Conservation (phyloP, 495 filamentous ascomycete genomes). For the Aspergillus panamensis region DNA sequence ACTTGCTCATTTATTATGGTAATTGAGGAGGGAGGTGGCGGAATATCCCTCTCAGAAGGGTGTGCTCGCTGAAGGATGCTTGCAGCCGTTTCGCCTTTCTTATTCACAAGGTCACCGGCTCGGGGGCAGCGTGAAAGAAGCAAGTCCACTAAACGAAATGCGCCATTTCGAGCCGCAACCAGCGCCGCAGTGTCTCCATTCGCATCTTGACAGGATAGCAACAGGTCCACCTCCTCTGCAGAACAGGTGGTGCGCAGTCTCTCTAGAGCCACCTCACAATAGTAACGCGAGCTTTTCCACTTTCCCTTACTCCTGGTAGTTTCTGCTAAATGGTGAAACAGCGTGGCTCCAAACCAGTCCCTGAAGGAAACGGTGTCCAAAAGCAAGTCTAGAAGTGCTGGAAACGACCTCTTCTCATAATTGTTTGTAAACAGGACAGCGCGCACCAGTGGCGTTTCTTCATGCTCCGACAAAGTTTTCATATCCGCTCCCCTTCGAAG, state of each 20-base stretch:
- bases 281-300: conserved; percentile 81
- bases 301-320: conserved; percentile 76
- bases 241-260: conserved; percentile 67
- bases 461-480: conserved; percentile 65
- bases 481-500: conserved; percentile 67
- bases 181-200: conserved; percentile 87
- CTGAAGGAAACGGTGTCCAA: conserved; percentile 67
- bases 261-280: conserved; percentile 85
- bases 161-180: conserved; percentile 70
- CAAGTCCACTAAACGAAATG: conserved; percentile 43
- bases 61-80: conserved; percentile 56
- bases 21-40: conserved; percentile 41
- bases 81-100: conserved; percentile 72
- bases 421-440: conserved; percentile 94
- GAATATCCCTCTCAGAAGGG: conserved; percentile 33
- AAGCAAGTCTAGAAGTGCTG: conserved; percentile 72
- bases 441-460: conserved; percentile 93
- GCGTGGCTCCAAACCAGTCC: conserved; percentile 75
- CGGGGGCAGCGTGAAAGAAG: conserved; percentile 57
- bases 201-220: conserved; percentile 69
- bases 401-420: conserved; percentile 84
- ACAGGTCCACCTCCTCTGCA: conserved; percentile 64
- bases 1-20: conserved; percentile 44
- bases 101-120: conserved; percentile 75
- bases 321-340: conserved; percentile 88